These are phyloP conservation scores for Dianthus caryophyllus DNA, from an alignment of 148 eudicot species.

Conservation along the genomic window DNA sequence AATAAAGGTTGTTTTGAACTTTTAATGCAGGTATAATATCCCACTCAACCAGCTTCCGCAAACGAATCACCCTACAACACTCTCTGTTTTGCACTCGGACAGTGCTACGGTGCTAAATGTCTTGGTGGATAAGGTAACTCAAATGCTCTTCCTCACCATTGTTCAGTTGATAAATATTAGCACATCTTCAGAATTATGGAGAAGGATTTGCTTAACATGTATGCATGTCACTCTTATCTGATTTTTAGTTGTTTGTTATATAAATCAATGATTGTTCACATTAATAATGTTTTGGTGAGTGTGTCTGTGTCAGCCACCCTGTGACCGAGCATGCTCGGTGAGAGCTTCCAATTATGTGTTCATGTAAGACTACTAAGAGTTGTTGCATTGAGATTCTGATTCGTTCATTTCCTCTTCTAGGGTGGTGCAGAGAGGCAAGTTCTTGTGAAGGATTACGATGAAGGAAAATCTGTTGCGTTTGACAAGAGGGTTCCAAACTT, in stretches of 20 bases:
- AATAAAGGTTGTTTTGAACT: slow-evolving; percentile 1
- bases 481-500: slow-evolving; percentile 60
- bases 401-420: slow-evolving; percentile 31
- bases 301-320: neutral
- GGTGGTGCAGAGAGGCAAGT: slow-evolving; percentile 83
- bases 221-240: neutral
- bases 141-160: slow-evolving; percentile 7
- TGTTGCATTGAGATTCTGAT: slow-evolving; percentile 13
- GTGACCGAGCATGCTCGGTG: neutral
- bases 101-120: slow-evolving; percentile 74
- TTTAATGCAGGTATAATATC: slow-evolving; percentile 58
- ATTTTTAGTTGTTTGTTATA: neutral
- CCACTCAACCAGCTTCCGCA: slow-evolving; percentile 72
- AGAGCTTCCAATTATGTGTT: neutral
- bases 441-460: slow-evolving; percentile 73
- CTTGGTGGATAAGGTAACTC: slow-evolving; percentile 75
- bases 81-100: slow-evolving; percentile 65
- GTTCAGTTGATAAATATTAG: neutral
- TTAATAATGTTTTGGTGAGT: neutral
- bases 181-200: neutral
- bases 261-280: neutral
- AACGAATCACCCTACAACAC: slow-evolving; percentile 67
- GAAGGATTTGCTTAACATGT: neutral
- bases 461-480: slow-evolving; percentile 71
- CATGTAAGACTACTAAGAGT: neutral